Percentiles rank a stretch among this genome's conserved stretches.
phyloP scores from a whole-genome alignment of 179 eudicot genomes.

The Beta macrorhiza region DNA sequence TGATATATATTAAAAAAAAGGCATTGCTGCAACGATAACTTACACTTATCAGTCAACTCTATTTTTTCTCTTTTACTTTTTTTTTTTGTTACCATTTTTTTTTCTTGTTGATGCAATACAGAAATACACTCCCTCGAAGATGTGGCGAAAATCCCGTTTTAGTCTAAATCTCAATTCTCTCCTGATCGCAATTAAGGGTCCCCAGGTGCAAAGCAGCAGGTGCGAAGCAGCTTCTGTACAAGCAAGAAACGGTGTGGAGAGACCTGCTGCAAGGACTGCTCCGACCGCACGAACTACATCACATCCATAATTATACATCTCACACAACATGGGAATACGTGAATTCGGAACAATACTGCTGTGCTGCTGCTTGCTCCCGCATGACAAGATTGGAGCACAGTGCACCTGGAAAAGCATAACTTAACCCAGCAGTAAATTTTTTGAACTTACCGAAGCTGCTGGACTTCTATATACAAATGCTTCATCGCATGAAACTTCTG shows the following conservation, averaged over 20 bases:
- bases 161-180: background rate
- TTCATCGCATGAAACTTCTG: conserved; percentile 17
- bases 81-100: background rate
- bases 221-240: conserved; percentile 11
- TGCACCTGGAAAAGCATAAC: conserved; percentile 38
- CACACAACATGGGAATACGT: conserved; percentile 12
- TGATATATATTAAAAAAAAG: background rate
- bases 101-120: background rate
- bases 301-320: conserved; percentile 14
- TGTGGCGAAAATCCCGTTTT: background rate
- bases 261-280: conserved; percentile 6
- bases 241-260: background rate
- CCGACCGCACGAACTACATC: background rate
- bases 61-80: background rate
- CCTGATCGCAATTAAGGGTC: background rate
- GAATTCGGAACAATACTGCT: conserved; percentile 12
- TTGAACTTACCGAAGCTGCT: conserved; percentile 36
- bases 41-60: conserved; percentile 22
- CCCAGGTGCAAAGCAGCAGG: conserved; percentile 2
- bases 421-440: conserved; percentile 34
- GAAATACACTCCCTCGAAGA: background rate
- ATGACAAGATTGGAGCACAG: conserved; percentile 21
- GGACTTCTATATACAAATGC: conserved; percentile 23
- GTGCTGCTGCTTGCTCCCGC: conserved; percentile 20
- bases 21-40: conserved; percentile 20